A percentile compares a stretch with the other conserved stretches of the same genome.
These are phyloP conservation scores for Gossypium davidsonii DNA, from an alignment of 441 rosid genomes.

Conservation along the genomic window DNA sequence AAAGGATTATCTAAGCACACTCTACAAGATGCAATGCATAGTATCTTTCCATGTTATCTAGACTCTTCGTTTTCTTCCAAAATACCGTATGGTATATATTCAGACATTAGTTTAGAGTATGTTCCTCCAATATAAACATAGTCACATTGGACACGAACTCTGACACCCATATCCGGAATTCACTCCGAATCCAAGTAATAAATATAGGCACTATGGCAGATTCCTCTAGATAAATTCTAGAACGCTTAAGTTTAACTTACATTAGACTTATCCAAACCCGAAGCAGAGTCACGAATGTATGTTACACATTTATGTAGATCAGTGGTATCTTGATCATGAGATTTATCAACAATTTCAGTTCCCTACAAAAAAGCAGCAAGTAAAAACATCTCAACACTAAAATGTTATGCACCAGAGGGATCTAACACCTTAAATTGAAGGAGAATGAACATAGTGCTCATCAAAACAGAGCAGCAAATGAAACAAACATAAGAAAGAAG, in stretches of 20 bases:
- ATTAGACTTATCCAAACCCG: slow-evolving; percentile 38
- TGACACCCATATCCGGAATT: not conserved
- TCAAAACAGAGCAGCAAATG: not conserved
- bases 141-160: not conserved
- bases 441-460: not conserved
- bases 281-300: slow-evolving; percentile 40
- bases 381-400: slow-evolving; percentile 13
- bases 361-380: slow-evolving; percentile 47
- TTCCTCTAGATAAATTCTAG: not conserved
- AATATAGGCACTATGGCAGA: too few species aligned
- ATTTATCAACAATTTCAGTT: slow-evolving; percentile 59
- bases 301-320: slow-evolving; percentile 80
- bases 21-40: too few species aligned
- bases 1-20: slow-evolving; percentile 2
- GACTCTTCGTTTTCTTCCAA: too few species aligned
- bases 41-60: too few species aligned
- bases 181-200: not conserved
- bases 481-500: not conserved
- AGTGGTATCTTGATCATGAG: slow-evolving; percentile 89
- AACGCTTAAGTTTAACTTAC: slow-evolving; percentile 35
- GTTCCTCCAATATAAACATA: not conserved
- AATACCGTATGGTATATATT: not conserved
- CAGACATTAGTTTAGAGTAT: not conserved
- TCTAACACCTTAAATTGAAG: not conserved
- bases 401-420: not conserved